Evolutionary conservation across 1,284 basidiomycete species (phyloP).

Genomic region (Cystobasidiaceae sp.): DNA sequence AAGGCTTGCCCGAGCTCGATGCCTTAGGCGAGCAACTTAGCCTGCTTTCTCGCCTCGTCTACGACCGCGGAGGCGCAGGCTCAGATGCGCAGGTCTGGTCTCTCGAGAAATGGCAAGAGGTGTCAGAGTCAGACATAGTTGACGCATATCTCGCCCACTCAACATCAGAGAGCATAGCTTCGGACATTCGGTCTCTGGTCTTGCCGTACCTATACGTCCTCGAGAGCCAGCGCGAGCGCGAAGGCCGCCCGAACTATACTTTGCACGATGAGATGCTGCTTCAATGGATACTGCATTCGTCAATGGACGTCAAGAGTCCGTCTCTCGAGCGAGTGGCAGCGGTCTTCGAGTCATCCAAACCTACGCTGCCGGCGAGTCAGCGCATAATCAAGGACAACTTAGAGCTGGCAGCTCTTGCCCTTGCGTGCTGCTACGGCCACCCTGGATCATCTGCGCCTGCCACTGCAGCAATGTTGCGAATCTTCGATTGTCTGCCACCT

Average conservation of each 20-base stretch:
- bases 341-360: constrained; percentile 82
- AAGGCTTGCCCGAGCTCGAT: constrained; percentile 71
- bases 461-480: constrained; percentile 77
- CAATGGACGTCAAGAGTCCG: constrained; percentile 31
- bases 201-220: constrained; percentile 86
- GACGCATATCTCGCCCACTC: constrained; percentile 69
- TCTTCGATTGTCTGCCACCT: constrained; percentile 89
- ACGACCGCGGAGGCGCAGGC: constrained; percentile 58
- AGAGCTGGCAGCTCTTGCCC: constrained; percentile 73
- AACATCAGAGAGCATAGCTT: constrained; percentile 59
- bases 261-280: constrained; percentile 63
- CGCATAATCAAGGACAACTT: constrained; percentile 74
- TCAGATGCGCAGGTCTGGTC: constrained; percentile 56
- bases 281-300: constrained; percentile 63
- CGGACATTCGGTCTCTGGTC: constrained; percentile 68
- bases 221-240: constrained; percentile 74
- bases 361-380: constrained; percentile 63
- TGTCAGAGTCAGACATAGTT: constrained; percentile 62
- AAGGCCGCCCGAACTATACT: constrained; percentile 61
- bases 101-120: constrained; percentile 62
- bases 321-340: constrained; percentile 64
- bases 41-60: constrained; percentile 74
- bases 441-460: constrained; percentile 53
- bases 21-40: constrained; percentile 82
- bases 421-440: constrained; percentile 83